A percentile compares a stretch with the other conserved stretches of the same genome.
These are phyloP conservation scores for Zasmidium angulare DNA, from an alignment of 2,329 filamentous ascomycete species.

Conservation along the genomic window DNA sequence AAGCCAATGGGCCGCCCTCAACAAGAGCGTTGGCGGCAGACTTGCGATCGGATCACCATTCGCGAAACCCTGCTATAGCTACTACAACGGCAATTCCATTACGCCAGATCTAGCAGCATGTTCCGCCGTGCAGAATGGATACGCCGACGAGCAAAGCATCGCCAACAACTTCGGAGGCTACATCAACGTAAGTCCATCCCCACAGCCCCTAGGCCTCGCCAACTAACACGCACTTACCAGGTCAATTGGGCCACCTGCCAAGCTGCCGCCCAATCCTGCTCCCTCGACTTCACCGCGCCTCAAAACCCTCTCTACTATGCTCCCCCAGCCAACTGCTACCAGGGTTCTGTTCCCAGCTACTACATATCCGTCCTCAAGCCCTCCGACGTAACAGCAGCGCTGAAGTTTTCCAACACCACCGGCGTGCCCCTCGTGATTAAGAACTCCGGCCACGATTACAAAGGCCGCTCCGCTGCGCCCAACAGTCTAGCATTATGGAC, in stretches of 20 bases:
- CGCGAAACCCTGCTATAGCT: conserved; percentile 20
- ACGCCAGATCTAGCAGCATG: conserved; percentile 13
- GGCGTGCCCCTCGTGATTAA: conserved; percentile 22
- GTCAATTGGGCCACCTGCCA: conserved; percentile 20
- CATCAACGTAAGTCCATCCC: conserved; percentile 12
- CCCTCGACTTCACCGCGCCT: conserved; percentile 16
- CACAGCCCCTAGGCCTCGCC: too few species aligned
- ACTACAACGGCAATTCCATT: conserved; percentile 11
- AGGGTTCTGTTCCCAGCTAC: conserved; percentile 24
- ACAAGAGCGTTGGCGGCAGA: conserved; percentile 16
- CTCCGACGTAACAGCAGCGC: conserved; percentile 24
- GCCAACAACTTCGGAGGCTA: conserved; percentile 16
- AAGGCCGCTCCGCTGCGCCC: background rate
- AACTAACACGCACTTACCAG: conserved; percentile 3
- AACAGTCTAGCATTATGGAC: conserved; percentile 9
- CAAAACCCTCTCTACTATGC: conserved; percentile 11
- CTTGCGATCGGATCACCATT: conserved; percentile 11
- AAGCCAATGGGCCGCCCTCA: conserved; percentile 20
- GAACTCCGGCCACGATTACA: conserved; percentile 15
- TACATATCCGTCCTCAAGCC: conserved; percentile 25
- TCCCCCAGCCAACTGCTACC: conserved; percentile 13
- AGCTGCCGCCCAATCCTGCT: conserved; percentile 14
- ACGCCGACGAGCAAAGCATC: conserved; percentile 15
- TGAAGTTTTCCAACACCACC: conserved; percentile 22
- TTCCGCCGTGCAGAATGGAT: conserved; percentile 13